Percentiles rank a stretch among this genome's conserved stretches.
Evolutionary conservation across 2,329 filamentous ascomycete species (phyloP).

Genomic region (Claviceps capensis): DNA sequence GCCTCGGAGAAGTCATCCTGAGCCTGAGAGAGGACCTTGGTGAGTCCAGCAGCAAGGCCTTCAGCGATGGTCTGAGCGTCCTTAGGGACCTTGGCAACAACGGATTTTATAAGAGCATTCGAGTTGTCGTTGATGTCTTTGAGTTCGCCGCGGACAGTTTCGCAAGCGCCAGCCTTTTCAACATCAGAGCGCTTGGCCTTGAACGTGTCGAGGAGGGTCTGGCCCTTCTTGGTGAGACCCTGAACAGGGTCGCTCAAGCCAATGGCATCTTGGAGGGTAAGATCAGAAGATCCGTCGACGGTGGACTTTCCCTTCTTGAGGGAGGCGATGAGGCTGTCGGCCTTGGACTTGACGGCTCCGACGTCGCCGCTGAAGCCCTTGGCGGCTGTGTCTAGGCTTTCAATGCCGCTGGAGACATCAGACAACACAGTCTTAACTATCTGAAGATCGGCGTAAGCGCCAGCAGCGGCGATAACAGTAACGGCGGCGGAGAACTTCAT

Average conservation of each 20-base stretch:
- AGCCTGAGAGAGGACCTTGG: conserved; percentile 11
- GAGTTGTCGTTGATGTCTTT: conserved; percentile 12
- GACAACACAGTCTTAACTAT: conserved; percentile 7
- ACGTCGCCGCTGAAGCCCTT: conserved; percentile 13
- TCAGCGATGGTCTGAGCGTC: conserved; percentile 15
- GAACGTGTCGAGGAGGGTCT: conserved; percentile 14
- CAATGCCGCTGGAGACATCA: conserved; percentile 7
- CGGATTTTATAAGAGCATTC: conserved; percentile 15
- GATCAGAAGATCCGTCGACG: conserved; percentile 6
- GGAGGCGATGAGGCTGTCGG: conserved; percentile 9
- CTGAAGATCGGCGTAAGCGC: conserved; percentile 7
- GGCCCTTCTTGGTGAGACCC: conserved; percentile 13
- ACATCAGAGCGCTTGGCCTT: conserved; percentile 15
- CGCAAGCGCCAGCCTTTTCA: conserved; percentile 16
- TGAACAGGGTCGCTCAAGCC: conserved; percentile 9
- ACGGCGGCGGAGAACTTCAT: conserved; percentile 11
- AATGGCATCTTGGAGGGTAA: conserved; percentile 8
- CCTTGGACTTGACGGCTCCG: conserved; percentile 8
- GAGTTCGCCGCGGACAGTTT: conserved; percentile 12
- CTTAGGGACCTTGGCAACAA: conserved; percentile 17
- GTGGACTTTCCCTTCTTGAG: conserved; percentile 9
- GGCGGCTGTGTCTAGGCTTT: conserved; percentile 11
- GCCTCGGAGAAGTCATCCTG: conserved; percentile 13
- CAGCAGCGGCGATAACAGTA: conserved; percentile 7
- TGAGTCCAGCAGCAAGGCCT: conserved; percentile 13